These are phyloP conservation scores for Colletotrichum eremochloae DNA, from an alignment of 2,329 filamentous ascomycete genomes.

Conservation along the genomic window DNA sequence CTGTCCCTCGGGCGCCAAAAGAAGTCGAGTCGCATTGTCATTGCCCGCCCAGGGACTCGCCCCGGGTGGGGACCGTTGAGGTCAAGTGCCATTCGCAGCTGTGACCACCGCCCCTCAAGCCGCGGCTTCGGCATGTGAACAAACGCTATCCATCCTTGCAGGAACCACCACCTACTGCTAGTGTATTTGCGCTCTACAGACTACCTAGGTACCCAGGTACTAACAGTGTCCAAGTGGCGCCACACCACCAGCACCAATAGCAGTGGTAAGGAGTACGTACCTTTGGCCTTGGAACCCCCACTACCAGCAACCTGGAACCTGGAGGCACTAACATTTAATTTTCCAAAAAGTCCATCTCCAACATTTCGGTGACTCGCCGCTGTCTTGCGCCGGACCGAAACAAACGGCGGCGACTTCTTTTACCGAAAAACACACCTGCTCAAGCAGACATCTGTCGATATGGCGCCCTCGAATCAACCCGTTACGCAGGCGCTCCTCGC, in stretches of 20 bases:
- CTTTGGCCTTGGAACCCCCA: constrained; percentile 3
- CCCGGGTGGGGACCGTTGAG: constrained; percentile 36
- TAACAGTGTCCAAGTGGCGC: not conserved
- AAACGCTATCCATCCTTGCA: constrained; percentile 25
- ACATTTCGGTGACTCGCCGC: not conserved
- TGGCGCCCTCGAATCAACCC: constrained; percentile 53
- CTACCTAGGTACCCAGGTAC: no score
- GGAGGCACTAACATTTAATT: constrained; percentile 45
- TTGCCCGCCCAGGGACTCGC: constrained; percentile 6
- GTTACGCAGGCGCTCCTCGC: constrained; percentile 76
- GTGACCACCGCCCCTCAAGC: not conserved
- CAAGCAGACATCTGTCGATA: constrained; percentile 38
- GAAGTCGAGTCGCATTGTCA: constrained; percentile 32
- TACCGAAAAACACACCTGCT: not conserved
- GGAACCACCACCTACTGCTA: constrained; percentile 1
- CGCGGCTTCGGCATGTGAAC: constrained; percentile 41
- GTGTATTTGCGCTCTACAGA: not conserved
- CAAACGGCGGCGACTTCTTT: not conserved
- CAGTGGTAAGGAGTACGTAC: constrained; percentile 1
- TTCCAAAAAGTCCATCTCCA: not conserved
- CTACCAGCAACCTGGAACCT: constrained; percentile 11
- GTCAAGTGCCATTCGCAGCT: constrained; percentile 23
- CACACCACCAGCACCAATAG: not conserved
- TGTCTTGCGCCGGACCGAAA: not conserved
- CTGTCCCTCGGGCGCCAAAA: constrained; percentile 3